phyloP scores from a whole-genome alignment of 164 flowering plant genomes.

The Sedum album region DNA sequence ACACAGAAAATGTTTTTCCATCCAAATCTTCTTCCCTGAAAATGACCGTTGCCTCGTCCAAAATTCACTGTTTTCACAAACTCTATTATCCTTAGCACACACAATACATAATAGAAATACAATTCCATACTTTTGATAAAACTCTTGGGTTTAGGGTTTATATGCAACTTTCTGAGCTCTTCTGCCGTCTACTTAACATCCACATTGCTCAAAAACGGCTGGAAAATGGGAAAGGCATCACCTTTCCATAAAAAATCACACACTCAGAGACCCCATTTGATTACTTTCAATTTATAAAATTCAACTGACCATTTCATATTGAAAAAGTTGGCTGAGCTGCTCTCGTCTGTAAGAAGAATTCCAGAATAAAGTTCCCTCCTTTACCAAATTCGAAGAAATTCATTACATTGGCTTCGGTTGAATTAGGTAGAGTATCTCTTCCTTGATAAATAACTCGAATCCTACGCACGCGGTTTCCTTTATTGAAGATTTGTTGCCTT shows the following conservation, averaged over 20 bases:
- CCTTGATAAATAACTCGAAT: background rate
- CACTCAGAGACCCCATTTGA: background rate
- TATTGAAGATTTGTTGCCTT: background rate
- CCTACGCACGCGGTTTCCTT: background rate
- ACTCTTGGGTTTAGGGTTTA: background rate
- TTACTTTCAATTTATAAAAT: background rate
- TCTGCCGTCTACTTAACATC: conserved; percentile 88
- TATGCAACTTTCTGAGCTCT: conserved; percentile 25
- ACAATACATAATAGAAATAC: too few species aligned
- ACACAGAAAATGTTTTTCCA: too few species aligned
- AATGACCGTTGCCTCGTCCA: too few species aligned
- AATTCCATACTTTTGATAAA: background rate
- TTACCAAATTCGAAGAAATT: background rate
- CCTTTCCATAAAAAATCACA: background rate
- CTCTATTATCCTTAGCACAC: background rate
- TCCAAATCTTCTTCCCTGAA: too few species aligned
- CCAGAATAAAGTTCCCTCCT: conserved; percentile 4
- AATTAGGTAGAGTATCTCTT: background rate
- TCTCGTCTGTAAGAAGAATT: background rate
- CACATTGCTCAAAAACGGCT: conserved; percentile 17
- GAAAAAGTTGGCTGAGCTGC: background rate
- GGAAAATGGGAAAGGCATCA: background rate
- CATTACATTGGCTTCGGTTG: background rate
- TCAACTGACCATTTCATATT: background rate
- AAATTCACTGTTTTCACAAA: background rate